These are phyloP conservation scores for Hymenoscyphus fructigenus DNA, from an alignment of 2,329 filamentous ascomycete species.

Conservation along the genomic window DNA sequence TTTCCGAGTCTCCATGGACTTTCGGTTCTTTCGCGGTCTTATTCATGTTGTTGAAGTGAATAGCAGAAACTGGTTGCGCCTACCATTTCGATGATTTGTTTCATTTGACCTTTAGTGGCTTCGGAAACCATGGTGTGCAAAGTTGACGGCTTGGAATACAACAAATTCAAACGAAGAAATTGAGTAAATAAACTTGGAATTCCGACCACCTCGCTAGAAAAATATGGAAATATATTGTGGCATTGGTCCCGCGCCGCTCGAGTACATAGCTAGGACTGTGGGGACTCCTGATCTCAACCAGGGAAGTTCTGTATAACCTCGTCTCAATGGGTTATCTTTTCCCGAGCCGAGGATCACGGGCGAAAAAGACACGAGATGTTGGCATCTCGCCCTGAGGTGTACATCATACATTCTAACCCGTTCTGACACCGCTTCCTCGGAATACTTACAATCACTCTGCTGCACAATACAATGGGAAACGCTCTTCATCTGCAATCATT, in stretches of 20 bases:
- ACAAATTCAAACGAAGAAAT: not conserved
- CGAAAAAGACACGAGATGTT: conserved; percentile 8
- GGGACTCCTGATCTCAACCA: not conserved
- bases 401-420: conserved; percentile 28
- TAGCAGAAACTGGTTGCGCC: no score
- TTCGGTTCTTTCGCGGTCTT: conserved; percentile 18
- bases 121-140: not conserved
- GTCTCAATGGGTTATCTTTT: not conserved
- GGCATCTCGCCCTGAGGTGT: conserved; percentile 14
- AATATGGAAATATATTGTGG: not conserved
- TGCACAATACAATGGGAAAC: conserved; percentile 18
- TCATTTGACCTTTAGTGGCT: not conserved
- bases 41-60: conserved; percentile 10
- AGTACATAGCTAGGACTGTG: not conserved
- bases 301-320: not conserved
- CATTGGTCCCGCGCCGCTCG: not conserved
- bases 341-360: not conserved
- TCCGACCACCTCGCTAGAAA: not conserved
- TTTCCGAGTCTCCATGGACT: not conserved
- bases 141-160: not conserved
- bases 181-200: not conserved
- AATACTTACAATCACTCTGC: conserved; percentile 25
- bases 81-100: not conserved
- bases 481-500: not conserved
- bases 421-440: conserved; percentile 10